Conservation (phyloP, 1,139 yeast species). For the Scheffersomyces illinoinensis region DNA sequence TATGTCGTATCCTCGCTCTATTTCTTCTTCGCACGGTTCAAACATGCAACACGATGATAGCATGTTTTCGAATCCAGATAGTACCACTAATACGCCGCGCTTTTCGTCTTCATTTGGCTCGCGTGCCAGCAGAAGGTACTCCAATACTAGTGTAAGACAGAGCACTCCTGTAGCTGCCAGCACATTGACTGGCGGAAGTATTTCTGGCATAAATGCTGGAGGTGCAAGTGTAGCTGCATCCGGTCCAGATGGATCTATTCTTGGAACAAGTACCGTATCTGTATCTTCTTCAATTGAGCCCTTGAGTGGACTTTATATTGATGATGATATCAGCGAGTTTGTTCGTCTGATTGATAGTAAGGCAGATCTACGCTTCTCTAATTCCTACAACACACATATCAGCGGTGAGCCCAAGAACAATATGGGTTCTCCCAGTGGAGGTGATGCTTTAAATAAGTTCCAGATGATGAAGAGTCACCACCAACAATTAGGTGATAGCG, state of each 20-base stretch:
- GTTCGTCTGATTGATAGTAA: constrained; percentile 78
- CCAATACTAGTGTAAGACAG: constrained; percentile 38
- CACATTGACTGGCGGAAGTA: background rate
- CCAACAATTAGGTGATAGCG: constrained; percentile 53
- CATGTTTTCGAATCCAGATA: constrained; percentile 23
- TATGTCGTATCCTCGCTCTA: constrained; percentile 37
- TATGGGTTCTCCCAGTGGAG: constrained; percentile 7
- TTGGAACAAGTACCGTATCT: constrained; percentile 42
- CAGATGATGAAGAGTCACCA: constrained; percentile 43
- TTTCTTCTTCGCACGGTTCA: constrained; percentile 44
- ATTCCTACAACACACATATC: background rate
- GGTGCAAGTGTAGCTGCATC: constrained; percentile 4
- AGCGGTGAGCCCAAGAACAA: constrained; percentile 6
- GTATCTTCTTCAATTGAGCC: constrained; percentile 35
- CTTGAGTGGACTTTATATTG: constrained; percentile 46
- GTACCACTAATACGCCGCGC: constrained; percentile 37
- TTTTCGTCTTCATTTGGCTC: constrained; percentile 61
- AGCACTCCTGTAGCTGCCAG: constrained; percentile 20
- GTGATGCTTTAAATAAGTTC: constrained; percentile 37
- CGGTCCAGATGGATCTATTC: constrained; percentile 18
- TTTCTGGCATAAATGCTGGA: constrained; percentile 15
- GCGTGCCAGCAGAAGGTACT: constrained; percentile 45
- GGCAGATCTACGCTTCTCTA: constrained; percentile 45
- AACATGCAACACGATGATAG: constrained; percentile 25
- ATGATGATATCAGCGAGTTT: constrained; percentile 79